Conservation (phyloP, 495 filamentous ascomycete genomes). For the Penicillium turbatum region DNA sequence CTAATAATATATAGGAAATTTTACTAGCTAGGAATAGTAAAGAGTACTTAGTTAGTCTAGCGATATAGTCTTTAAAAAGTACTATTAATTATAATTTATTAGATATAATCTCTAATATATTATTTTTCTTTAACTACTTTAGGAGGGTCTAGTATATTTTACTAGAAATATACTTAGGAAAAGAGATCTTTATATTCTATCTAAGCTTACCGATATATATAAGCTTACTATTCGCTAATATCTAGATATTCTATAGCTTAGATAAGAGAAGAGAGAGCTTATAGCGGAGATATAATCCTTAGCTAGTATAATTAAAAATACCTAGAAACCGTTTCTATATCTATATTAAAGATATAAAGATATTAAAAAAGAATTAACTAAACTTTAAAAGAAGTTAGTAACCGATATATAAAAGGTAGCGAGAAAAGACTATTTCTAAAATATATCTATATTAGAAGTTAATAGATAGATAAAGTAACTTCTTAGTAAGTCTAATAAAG, state of each 20-base stretch:
- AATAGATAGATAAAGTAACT: conserved; percentile 29
- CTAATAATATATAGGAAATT: conserved; percentile 7
- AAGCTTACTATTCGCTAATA: conserved; percentile 23
- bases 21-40: conserved; percentile 30
- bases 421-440: conserved; percentile 31
- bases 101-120: conserved; percentile 23
- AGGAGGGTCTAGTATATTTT: conserved; percentile 19
- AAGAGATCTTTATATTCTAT: conserved; percentile 19
- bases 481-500: conserved; percentile 17
- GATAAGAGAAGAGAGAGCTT: conserved; percentile 29
- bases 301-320: conserved; percentile 23
- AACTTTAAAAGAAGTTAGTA: conserved; percentile 22
- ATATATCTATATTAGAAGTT: conserved; percentile 23
- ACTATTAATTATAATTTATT: conserved; percentile 31
- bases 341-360: conserved; percentile 24
- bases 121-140: conserved; percentile 22
- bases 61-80: conserved; percentile 26
- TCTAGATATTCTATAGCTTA: conserved; percentile 21
- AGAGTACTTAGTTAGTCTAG: conserved; percentile 30
- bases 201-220: conserved; percentile 23
- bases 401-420: conserved; percentile 22
- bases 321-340: conserved; percentile 18
- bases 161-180: conserved; percentile 26
- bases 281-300: conserved; percentile 28
- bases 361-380: conserved; percentile 20